Evolutionary conservation across 2,329 filamentous ascomycete species (phyloP).

Genomic region (Keithomyces neogunnii): DNA sequence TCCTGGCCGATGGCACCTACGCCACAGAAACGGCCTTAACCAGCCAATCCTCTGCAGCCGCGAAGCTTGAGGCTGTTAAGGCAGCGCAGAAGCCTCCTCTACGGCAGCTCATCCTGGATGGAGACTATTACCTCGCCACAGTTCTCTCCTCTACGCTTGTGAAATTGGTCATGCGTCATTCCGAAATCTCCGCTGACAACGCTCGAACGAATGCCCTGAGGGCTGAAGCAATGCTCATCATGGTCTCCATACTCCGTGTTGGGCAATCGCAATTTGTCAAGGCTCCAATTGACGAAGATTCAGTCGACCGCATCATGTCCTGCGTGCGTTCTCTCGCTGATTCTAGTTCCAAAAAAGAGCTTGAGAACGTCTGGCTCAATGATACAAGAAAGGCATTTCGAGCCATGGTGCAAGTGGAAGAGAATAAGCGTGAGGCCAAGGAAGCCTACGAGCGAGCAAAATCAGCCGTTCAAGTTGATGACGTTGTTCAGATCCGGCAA

Average conservation of each 20-base stretch:
- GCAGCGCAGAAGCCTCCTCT: slow-evolving; percentile 93
- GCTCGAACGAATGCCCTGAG: slow-evolving; percentile 88
- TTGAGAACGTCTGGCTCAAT: slow-evolving; percentile 87
- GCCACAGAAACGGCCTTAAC: slow-evolving; percentile 94
- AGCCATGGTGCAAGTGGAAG: slow-evolving; percentile 93
- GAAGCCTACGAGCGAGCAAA: slow-evolving; percentile 90
- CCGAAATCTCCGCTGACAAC: slow-evolving; percentile 78
- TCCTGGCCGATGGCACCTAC: slow-evolving; percentile 93
- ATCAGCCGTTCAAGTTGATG: slow-evolving; percentile 89
- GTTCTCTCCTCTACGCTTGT: slow-evolving; percentile 94
- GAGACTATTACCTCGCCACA: slow-evolving; percentile 91
- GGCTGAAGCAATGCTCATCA: slow-evolving; percentile 97
- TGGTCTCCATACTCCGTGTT: slow-evolving; percentile 97
- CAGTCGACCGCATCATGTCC: slow-evolving; percentile 96
- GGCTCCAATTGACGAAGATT: slow-evolving; percentile 94
- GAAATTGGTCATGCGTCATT: slow-evolving; percentile 95
- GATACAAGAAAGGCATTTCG: slow-evolving; percentile 94
- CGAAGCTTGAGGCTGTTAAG: slow-evolving; percentile 92
- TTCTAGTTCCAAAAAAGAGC: slow-evolving; percentile 79
- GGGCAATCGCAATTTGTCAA: slow-evolving; percentile 99
- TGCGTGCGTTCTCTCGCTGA: slow-evolving; percentile 89
- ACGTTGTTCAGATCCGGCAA: slow-evolving; percentile 87
- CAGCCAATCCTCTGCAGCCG: slow-evolving; percentile 80
- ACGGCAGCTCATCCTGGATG: slow-evolving; percentile 89
- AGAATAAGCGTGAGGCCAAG: slow-evolving; percentile 95